Conservation (phyloP, 306 rosid genomes). For the Alnus glutinosa region DNA sequence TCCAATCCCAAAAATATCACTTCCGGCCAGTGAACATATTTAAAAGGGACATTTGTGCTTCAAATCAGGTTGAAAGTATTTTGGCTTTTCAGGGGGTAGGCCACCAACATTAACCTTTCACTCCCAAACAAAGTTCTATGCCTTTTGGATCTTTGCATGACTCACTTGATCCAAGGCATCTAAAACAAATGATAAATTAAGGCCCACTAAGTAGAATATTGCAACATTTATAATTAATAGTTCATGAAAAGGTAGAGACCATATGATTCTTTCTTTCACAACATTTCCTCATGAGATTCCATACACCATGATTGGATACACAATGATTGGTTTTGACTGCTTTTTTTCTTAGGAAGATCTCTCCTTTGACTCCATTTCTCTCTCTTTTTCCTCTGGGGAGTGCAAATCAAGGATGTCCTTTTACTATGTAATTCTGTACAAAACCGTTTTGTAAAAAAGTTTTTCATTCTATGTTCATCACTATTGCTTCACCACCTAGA, state of each 20-base stretch:
- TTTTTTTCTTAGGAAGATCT: conserved; percentile 55
- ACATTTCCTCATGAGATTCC: conserved; percentile 56
- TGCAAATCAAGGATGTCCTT: conserved; percentile 19
- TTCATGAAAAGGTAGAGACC: conserved; percentile 32
- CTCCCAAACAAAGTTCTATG: conserved; percentile 40
- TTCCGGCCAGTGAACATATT: conserved; percentile 22
- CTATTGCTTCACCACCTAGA: background rate
- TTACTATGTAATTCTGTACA: background rate
- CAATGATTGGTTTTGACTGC: conserved; percentile 81
- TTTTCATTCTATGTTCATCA: background rate
- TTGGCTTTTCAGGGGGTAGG: conserved; percentile 59
- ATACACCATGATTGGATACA: conserved; percentile 57
- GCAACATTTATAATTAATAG: conserved; percentile 10
- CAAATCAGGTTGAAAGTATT: conserved; percentile 45
- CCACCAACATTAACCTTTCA: conserved; percentile 44
- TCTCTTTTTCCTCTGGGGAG: conserved; percentile 17
- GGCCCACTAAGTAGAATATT: conserved; percentile 17
- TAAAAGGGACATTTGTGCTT: conserved; percentile 23
- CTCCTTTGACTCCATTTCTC: conserved; percentile 48
- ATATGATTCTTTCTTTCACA: conserved; percentile 43
- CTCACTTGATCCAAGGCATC: conserved; percentile 56
- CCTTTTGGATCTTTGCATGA: conserved; percentile 64
- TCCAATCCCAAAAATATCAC: conserved; percentile 22
- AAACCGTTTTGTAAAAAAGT: background rate
- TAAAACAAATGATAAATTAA: conserved; percentile 18